A percentile compares a stretch with the other conserved stretches of the same genome.
phyloP scores from a whole-genome alignment of 139 green algal genomes.

The Spirogloea muscicola region DNA sequence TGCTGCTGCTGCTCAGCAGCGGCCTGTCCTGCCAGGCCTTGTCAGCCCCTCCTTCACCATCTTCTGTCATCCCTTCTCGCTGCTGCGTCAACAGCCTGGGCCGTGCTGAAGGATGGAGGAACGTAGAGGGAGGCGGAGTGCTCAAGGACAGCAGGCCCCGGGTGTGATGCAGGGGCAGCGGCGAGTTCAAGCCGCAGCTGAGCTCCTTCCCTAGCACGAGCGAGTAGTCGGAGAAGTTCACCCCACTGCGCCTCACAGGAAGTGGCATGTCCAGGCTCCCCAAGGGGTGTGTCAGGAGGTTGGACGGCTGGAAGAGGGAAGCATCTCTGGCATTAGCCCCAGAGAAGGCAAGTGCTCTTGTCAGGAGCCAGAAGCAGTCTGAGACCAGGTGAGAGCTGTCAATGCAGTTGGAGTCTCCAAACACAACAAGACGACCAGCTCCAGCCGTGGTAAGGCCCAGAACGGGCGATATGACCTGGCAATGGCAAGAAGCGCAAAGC shows the following conservation, averaged over 20 bases:
- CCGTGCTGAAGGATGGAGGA: no score
- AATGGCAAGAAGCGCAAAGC: neutral
- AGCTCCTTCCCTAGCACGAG: slow-evolving; percentile 26
- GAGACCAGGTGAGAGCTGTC: slow-evolving; percentile 62
- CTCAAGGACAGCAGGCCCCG: no score
- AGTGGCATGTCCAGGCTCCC: no score
- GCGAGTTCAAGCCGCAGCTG: slow-evolving; percentile 9
- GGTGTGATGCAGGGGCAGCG: no score
- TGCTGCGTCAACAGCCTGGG: no score
- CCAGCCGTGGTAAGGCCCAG: slow-evolving; percentile 45
- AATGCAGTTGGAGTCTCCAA: slow-evolving; percentile 89
- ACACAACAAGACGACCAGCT: slow-evolving; percentile 65
- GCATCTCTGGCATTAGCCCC: neutral
- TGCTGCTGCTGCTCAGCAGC: no score
- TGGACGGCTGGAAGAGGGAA: slow-evolving; percentile 4
- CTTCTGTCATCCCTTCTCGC: no score
- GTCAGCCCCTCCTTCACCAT: no score
- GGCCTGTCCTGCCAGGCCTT: no score
- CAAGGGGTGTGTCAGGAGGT: slow-evolving; percentile 13
- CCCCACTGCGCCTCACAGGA: slow-evolving; percentile 13
- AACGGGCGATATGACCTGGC: slow-evolving; percentile 12
- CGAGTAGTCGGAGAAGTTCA: slow-evolving; percentile 44
- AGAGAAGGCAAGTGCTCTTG: slow-evolving; percentile 23
- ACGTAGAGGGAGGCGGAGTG: no score
- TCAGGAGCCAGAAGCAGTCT: slow-evolving; percentile 45